These are phyloP conservation scores for Fusarium hainanense DNA, from an alignment of 2,329 filamentous ascomycete species.

Conservation along the genomic window DNA sequence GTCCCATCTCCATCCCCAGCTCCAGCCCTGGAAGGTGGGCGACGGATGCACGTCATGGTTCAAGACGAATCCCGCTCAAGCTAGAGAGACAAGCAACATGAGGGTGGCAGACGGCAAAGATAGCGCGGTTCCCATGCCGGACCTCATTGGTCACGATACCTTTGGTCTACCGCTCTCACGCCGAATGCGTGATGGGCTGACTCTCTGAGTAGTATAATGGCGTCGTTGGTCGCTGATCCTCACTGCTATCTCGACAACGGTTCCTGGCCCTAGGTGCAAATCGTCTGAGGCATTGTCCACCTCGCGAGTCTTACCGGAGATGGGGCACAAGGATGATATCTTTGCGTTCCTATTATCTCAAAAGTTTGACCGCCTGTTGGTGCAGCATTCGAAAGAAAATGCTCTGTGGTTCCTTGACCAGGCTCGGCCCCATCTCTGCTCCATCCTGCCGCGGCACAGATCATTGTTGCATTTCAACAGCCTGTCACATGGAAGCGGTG, in stretches of 20 bases:
- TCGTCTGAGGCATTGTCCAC: background rate
- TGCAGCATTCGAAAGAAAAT: slow-evolving; percentile 17
- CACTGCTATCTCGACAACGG: slow-evolving; percentile 31
- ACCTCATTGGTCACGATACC: slow-evolving; percentile 3
- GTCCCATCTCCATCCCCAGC: background rate
- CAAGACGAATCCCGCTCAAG: slow-evolving; percentile 39
- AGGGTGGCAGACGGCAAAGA: slow-evolving; percentile 36
- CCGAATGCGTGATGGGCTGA: slow-evolving; percentile 13
- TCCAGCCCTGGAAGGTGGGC: slow-evolving; percentile 31
- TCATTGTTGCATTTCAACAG: slow-evolving; percentile 40
- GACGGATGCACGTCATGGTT: slow-evolving; percentile 47
- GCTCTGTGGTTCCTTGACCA: slow-evolving; percentile 24
- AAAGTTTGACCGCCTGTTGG: slow-evolving; percentile 44
- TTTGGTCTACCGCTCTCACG: background rate
- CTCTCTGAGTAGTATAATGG: slow-evolving; percentile 35
- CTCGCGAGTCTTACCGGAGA: slow-evolving; percentile 12
- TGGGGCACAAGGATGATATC: slow-evolving; percentile 4
- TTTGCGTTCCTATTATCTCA: slow-evolving; percentile 8
- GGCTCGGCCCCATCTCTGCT: slow-evolving; percentile 31
- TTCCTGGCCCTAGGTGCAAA: slow-evolving; percentile 29
- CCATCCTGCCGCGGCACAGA: slow-evolving; percentile 40
- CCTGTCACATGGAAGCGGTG: slow-evolving; percentile 41
- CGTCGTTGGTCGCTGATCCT: slow-evolving; percentile 37
- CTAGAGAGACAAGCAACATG: slow-evolving; percentile 42
- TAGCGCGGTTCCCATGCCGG: slow-evolving; percentile 34